phyloP scores from a whole-genome alignment of 106 monocot species.

The Acorus calamus region DNA sequence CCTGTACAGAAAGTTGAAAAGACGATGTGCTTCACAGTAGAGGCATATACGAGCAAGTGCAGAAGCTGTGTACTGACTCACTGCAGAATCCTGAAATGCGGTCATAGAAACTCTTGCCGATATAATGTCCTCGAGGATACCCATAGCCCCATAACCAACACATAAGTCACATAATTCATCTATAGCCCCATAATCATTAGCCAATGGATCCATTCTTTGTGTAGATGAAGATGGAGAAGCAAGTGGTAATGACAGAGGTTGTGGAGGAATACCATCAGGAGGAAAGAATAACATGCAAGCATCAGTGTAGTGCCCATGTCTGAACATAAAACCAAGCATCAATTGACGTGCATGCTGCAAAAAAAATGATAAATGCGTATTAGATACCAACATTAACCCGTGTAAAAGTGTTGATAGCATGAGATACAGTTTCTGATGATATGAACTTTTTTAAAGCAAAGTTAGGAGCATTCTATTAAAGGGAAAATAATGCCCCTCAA shows the following conservation, averaged over 20 bases:
- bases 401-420: neutral
- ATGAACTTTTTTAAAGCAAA: too few species aligned
- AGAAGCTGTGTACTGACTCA: conserved; percentile 41
- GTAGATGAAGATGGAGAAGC: conserved; percentile 30
- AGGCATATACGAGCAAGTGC: conserved; percentile 71
- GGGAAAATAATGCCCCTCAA: too few species aligned
- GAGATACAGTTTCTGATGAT: too few species aligned
- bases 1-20: conserved; percentile 86
- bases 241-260: conserved; percentile 26
- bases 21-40: conserved; percentile 81
- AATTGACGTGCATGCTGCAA: conserved; percentile 74
- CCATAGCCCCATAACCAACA: conserved; percentile 74
- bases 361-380: neutral
- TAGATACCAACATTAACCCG: neutral
- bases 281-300: conserved; percentile 90
- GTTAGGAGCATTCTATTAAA: too few species aligned
- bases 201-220: conserved; percentile 65
- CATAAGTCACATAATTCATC: conserved; percentile 90
- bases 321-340: conserved; percentile 90
- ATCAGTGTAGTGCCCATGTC: conserved; percentile 80
- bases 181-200: conserved; percentile 87
- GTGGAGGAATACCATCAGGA: conserved; percentile 32
- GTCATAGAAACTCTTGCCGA: conserved; percentile 30
- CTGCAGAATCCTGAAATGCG: conserved; percentile 30
- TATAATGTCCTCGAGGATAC: conserved; percentile 48